Evolutionary conservation across 2,329 filamentous ascomycete species (phyloP), one percentile per base, ranked within the genome.

Genomic region (Teratosphaeria nubilosa): DNA sequence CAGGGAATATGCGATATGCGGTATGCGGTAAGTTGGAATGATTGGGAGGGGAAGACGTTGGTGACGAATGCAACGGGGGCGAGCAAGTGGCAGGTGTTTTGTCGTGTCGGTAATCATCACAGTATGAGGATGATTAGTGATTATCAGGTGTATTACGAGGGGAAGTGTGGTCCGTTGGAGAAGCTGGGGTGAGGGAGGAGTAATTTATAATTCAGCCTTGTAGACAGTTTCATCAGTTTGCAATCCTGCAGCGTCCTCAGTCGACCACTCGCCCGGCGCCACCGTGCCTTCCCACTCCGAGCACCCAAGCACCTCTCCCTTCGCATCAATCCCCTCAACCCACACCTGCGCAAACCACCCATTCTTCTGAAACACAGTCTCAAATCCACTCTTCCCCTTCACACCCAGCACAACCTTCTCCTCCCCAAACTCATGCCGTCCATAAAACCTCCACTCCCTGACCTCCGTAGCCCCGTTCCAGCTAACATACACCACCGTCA

Each of bases 31-130:
- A 58, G 58, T 51, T 5, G 69, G 37, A 68, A 68, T 54, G 64
- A 65, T 52, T 66, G 68, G 4, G 62, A 64, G 20, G 64, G 66
- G 59, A 62, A 64, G 37, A 68, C 68, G 0, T 48, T 68, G 32
- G 60, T 58, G n/a, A 70, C 69, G 69, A 64, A 61, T 16, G 64
- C 68, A 2, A 58, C 62, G 16, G 56, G 58, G 31, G 54, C 53
- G 30, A 66, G 69, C 13, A 54, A 58, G 25, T 69, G 66, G 66
- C 64, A 69, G 55, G 59, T 67, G 6, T 53, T 68, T 7, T 68
- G 64, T 55, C 66, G 68, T 59, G 63, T 68, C 13, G 34, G 32
- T 30, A 56, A 57, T 14, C 65, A 69, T 59, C 62, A 65, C 9
- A 51, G 53, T 34, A 54, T 55, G 31, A 64, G 66, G 13, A 68